A percentile compares a stretch with the other conserved stretches of the same genome.
Evolutionary conservation across 768 basidiomycete species (phyloP).

Genomic region (Leccinum disarticulatum): DNA sequence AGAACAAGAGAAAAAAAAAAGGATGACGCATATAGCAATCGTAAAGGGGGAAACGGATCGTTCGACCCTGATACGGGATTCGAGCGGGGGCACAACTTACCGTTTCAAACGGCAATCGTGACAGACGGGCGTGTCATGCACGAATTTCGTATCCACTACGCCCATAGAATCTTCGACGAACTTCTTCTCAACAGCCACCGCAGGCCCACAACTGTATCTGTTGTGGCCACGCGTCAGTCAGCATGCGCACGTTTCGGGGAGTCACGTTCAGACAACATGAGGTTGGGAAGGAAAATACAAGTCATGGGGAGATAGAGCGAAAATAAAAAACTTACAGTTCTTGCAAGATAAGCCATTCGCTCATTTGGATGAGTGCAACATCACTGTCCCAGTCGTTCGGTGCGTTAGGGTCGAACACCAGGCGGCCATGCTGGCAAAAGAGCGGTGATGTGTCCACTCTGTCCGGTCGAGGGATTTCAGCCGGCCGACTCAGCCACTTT

Average conservation of each 20-base stretch:
- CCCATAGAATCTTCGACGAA: constrained; percentile 27
- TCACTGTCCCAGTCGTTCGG: constrained; percentile 56
- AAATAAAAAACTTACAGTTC: constrained; percentile 47
- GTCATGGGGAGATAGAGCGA: constrained; percentile 4
- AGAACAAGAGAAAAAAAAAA: not conserved
- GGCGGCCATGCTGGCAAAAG: constrained; percentile 64
- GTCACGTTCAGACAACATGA: constrained; percentile 2
- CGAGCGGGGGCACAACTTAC: constrained; percentile 34
- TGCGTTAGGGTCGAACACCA: constrained; percentile 67
- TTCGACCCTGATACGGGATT: constrained; percentile 7
- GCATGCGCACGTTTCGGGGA: constrained; percentile 5
- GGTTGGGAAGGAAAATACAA: constrained; percentile 8
- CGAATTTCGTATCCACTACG: constrained; percentile 38
- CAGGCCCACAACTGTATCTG: constrained; percentile 59
- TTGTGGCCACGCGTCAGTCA: constrained; percentile 27
- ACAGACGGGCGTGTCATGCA: constrained; percentile 56
- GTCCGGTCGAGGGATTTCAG: constrained; percentile 56
- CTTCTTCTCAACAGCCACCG: constrained; percentile 48
- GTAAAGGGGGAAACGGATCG: not conserved
- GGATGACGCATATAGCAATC: constrained; percentile 3
- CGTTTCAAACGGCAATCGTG: constrained; percentile 57
- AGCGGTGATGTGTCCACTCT: constrained; percentile 59
- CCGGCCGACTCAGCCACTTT: constrained; percentile 63
- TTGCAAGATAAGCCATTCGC: constrained; percentile 65
- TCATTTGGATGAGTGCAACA: constrained; percentile 54